Conservation (phyloP, 257 asterid species). For the Nicotiana sylvestris region DNA sequence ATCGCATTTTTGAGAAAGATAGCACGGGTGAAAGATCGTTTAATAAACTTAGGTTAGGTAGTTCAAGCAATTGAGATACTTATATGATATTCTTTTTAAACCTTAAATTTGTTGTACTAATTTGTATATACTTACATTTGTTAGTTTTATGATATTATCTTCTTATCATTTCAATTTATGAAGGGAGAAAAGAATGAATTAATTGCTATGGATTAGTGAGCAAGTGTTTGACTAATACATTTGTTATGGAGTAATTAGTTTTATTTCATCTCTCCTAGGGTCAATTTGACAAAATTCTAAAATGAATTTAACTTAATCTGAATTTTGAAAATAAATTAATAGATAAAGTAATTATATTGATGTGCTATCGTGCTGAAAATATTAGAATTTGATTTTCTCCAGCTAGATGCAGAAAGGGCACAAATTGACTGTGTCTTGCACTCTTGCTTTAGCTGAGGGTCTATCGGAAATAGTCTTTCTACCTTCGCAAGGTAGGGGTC, state of each 20-base stretch:
- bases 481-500: too few relatives aligned
- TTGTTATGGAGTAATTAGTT: neutral
- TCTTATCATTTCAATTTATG: neutral
- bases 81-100: neutral
- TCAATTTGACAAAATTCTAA: neutral
- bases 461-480: too few relatives aligned
- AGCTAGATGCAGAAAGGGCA: too few relatives aligned
- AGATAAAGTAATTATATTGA: too few relatives aligned
- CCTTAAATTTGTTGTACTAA: neutral
- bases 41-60: slow-evolving; percentile 14
- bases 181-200: neutral
- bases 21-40: slow-evolving; percentile 24
- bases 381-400: too few relatives aligned
- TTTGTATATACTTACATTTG: neutral
- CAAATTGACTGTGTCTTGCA: too few relatives aligned
- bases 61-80: neutral
- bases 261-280: neutral
- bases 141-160: neutral
- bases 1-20: slow-evolving; percentile 25
- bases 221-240: neutral
- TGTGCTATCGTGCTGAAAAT: too few relatives aligned
- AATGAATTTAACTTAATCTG: too few relatives aligned
- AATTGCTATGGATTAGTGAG: neutral
- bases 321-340: too few relatives aligned
- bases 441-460: too few relatives aligned